These are phyloP conservation scores for Warburgia ugandensis DNA, from an alignment of 164 flowering plant genomes.

Conservation along the genomic window DNA sequence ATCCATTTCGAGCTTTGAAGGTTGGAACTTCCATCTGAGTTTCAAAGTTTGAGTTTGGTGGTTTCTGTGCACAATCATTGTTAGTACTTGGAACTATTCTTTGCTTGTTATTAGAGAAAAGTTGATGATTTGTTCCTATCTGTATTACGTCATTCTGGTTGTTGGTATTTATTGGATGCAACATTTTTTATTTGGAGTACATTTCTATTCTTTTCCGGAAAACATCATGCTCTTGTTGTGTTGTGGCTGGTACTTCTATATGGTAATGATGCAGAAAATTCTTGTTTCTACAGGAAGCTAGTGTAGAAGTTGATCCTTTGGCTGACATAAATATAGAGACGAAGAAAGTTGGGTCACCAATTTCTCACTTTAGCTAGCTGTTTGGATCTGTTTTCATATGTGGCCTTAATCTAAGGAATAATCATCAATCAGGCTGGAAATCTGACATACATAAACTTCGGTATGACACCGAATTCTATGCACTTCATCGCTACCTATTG, in stretches of 20 bases:
- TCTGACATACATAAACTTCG: conserved; percentile 23
- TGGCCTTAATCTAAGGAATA: background rate
- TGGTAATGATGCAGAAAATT: too few relatives aligned
- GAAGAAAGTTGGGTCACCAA: conserved; percentile 79
- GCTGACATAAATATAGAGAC: conserved; percentile 91
- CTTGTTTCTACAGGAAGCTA: conserved; percentile 59
- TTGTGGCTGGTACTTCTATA: background rate
- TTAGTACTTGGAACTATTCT: too few relatives aligned
- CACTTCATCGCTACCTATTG: conserved; percentile 83
- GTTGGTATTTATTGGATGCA: conserved; percentile 8
- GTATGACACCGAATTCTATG: conserved; percentile 90
- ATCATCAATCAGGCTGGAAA: background rate
- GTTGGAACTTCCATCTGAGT: conserved; percentile 18
- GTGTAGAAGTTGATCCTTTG: conserved; percentile 67
- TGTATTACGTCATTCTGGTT: too few relatives aligned
- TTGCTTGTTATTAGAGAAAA: background rate
- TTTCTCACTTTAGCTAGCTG: background rate
- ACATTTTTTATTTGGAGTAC: too few relatives aligned
- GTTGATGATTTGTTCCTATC: background rate
- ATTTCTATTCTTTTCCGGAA: too few relatives aligned
- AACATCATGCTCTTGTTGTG: too few relatives aligned
- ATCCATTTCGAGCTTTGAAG: conserved; percentile 81
- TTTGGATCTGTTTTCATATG: background rate
- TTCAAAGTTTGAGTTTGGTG: background rate
- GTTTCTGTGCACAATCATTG: too few relatives aligned